These are phyloP conservation scores for Aspergillus viridinutans DNA, from an alignment of 2,329 filamentous ascomycete species.

Conservation along the genomic window DNA sequence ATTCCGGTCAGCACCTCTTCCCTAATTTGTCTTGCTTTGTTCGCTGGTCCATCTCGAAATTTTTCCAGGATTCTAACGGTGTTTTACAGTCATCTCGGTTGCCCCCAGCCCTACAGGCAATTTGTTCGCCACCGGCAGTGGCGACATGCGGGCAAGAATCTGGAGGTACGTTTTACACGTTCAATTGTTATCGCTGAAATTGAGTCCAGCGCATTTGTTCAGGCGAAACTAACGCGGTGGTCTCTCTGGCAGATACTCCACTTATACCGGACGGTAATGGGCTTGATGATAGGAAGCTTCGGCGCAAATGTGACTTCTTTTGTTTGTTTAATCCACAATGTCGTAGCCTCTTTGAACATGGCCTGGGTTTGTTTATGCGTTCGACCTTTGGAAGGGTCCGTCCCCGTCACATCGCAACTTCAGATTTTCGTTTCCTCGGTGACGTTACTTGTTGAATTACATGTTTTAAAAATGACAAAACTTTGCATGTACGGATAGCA, in stretches of 20 bases:
- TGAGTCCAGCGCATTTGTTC: neutral
- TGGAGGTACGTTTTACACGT: slow-evolving; percentile 62
- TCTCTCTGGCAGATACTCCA: slow-evolving; percentile 30
- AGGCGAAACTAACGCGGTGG: slow-evolving; percentile 8
- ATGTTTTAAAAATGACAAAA: neutral
- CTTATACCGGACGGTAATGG: slow-evolving; percentile 37
- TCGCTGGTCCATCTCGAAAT: neutral
- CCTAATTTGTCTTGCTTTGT: neutral
- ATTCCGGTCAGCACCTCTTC: slow-evolving; percentile 58
- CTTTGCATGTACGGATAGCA: neutral
- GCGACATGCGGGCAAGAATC: slow-evolving; percentile 95
- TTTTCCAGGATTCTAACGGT: slow-evolving; percentile 6
- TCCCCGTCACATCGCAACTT: neutral
- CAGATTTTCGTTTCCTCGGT: neutral
- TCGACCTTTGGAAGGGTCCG: neutral
- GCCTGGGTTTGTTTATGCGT: slow-evolving; percentile 13
- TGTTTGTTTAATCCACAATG: slow-evolving; percentile 6
- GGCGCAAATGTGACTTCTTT: slow-evolving; percentile 31
- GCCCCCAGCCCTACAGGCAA: slow-evolving; percentile 84
- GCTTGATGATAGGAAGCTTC: slow-evolving; percentile 23
- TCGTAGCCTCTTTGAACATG: slow-evolving; percentile 13
- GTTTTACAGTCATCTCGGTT: slow-evolving; percentile 75
- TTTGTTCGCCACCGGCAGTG: slow-evolving; percentile 92
- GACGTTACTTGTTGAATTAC: neutral
- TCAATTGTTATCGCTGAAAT: neutral